These are phyloP conservation scores for Neurospora sp. DNA, from an alignment of 495 filamentous ascomycete genomes.

Conservation along the genomic window DNA sequence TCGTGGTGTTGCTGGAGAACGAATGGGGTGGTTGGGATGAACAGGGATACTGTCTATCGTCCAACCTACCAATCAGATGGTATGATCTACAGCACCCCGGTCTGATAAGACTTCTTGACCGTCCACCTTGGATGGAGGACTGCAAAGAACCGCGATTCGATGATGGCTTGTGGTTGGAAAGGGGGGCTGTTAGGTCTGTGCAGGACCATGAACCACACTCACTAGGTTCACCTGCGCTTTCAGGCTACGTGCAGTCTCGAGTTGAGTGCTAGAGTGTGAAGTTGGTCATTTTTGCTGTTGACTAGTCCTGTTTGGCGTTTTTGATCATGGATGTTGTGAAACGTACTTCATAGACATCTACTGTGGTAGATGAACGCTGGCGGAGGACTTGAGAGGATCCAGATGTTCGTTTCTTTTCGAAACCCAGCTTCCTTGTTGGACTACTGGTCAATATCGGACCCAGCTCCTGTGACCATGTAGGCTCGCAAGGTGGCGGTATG, in stretches of 20 bases:
- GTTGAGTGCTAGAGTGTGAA: not conserved
- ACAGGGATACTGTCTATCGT: not conserved
- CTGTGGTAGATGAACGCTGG: not conserved
- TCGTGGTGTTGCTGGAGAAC: not conserved
- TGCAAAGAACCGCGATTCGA: conserved; percentile 5
- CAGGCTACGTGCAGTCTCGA: not conserved
- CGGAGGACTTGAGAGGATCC: not conserved
- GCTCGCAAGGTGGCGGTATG: not conserved
- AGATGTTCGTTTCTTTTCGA: not conserved
- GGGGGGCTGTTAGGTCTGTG: conserved; percentile 1
- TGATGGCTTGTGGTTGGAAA: not conserved
- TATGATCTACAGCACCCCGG: not conserved
- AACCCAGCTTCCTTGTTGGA: not conserved
- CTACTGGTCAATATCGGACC: no score
- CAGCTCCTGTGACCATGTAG: not conserved
- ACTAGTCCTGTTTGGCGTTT: not conserved
- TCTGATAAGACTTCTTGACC: conserved; percentile 9
- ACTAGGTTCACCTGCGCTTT: not conserved
- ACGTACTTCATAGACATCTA: conserved; percentile 1
- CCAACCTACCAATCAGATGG: not conserved
- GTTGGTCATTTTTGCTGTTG: not conserved
- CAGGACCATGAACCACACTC: not conserved
- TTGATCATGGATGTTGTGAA: not conserved
- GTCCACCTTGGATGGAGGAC: conserved; percentile 9
- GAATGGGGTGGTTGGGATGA: not conserved